These are phyloP conservation scores for Linnemannia hyalina DNA, from an alignment of 192 early-diverging fungal genomes.

Conservation along the genomic window DNA sequence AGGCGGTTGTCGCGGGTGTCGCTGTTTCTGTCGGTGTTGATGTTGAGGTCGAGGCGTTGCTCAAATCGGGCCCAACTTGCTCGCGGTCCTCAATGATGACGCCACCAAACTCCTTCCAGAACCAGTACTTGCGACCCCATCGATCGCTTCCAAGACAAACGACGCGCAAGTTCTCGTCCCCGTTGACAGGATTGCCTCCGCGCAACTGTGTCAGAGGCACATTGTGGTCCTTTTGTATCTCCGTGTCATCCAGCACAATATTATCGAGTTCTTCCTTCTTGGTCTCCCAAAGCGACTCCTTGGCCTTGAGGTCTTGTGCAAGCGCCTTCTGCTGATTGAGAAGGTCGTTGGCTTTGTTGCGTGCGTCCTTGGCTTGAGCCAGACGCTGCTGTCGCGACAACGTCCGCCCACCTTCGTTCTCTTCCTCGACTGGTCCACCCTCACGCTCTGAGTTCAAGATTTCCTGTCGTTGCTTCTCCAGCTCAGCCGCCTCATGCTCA, in stretches of 20 bases:
- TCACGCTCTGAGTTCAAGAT: constrained; percentile 42
- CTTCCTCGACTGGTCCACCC: constrained; percentile 9
- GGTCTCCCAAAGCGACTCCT: constrained; percentile 45
- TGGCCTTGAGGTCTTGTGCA: constrained; percentile 30
- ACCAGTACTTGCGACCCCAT: constrained; percentile 56
- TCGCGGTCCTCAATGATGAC: constrained; percentile 48
- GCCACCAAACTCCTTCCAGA: constrained; percentile 54
- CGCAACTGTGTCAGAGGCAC: constrained; percentile 42
- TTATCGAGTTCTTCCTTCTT: constrained; percentile 43
- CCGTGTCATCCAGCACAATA: constrained; percentile 33
- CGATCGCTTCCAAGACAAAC: constrained; percentile 46
- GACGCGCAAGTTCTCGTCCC: constrained; percentile 39
- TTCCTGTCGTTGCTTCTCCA: constrained; percentile 33
- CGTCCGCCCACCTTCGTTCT: constrained; percentile 4
- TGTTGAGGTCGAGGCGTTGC: not conserved
- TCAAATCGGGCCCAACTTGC: constrained; percentile 23
- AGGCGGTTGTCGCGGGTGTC: too few relatives aligned
- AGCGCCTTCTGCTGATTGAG: constrained; percentile 37
- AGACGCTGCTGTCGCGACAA: constrained; percentile 29
- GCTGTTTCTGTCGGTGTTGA: not conserved
- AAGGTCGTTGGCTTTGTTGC: constrained; percentile 28
- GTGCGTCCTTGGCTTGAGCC: constrained; percentile 45
- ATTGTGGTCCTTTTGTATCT: constrained; percentile 49
- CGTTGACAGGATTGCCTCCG: constrained; percentile 44
- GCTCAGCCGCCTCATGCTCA: constrained; percentile 32